These are phyloP conservation scores for Amanita jacksonii DNA, from an alignment of 768 basidiomycete genomes.

Conservation along the genomic window DNA sequence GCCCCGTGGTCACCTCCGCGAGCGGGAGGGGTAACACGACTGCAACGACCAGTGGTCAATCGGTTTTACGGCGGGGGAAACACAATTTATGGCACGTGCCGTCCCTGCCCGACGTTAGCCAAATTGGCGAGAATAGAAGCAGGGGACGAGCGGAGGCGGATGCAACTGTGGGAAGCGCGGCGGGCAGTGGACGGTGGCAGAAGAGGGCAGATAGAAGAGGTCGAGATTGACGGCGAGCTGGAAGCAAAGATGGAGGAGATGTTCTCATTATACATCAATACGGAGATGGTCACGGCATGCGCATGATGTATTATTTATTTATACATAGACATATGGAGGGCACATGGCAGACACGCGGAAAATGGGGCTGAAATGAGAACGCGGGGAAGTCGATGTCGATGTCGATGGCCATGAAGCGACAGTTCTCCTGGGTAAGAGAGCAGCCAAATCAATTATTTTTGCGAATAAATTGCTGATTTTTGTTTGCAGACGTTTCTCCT, in stretches of 20 bases:
- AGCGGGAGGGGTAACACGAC: not conserved
- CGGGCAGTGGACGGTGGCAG: not conserved
- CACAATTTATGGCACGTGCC: slow-evolving; percentile 3
- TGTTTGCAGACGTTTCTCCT: slow-evolving; percentile 30
- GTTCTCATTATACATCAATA: slow-evolving; percentile 33
- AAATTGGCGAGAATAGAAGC: slow-evolving; percentile 1
- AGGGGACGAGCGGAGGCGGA: not conserved
- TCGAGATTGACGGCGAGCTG: not conserved
- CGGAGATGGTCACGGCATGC: too few relatives aligned
- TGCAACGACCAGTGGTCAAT: not conserved
- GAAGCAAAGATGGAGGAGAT: slow-evolving; percentile 20
- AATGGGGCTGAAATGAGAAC: not conserved
- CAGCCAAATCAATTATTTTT: not conserved
- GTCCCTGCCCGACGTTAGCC: not conserved
- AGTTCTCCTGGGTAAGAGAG: slow-evolving; percentile 24
- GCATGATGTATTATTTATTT: too few relatives aligned
- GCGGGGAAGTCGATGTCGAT: slow-evolving; percentile 6
- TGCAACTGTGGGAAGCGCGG: not conserved
- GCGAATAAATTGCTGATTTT: slow-evolving; percentile 12
- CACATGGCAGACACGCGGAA: not conserved
- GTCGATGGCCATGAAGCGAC: too few relatives aligned
- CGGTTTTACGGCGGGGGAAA: not conserved
- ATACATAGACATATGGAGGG: slow-evolving; percentile 1
- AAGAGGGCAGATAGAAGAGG: not conserved
- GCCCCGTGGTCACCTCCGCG: not conserved